These are phyloP conservation scores for Magnolia changhungtana DNA, from an alignment of 164 flowering plant genomes.

Conservation along the genomic window DNA sequence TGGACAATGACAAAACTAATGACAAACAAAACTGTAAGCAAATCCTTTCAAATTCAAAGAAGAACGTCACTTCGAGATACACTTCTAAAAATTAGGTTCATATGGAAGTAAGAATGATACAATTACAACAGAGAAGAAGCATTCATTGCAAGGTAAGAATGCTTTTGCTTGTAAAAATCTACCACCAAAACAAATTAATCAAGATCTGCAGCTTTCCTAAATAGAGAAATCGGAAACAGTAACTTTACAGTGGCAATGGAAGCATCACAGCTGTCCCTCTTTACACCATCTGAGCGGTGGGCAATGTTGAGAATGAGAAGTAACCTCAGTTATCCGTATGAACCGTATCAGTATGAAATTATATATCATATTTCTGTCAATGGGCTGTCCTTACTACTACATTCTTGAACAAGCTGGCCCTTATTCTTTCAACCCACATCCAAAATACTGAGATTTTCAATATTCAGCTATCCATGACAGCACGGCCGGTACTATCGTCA, in stretches of 20 bases:
- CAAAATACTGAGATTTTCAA: background rate
- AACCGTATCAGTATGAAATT: background rate
- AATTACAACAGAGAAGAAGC: too few species aligned
- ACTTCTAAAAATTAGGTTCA: too few species aligned
- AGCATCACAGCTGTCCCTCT: background rate
- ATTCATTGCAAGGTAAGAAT: too few species aligned
- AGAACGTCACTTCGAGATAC: too few species aligned
- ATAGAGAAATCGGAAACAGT: background rate
- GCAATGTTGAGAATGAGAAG: background rate
- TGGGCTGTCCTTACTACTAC: background rate
- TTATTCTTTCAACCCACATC: background rate
- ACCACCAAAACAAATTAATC: too few species aligned
- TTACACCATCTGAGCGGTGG: background rate
- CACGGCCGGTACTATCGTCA: background rate
- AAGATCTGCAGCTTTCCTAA: too few species aligned
- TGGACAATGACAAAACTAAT: too few species aligned
- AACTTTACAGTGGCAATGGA: background rate
- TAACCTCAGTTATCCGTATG: background rate
- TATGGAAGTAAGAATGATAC: too few species aligned
- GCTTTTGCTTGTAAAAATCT: too few species aligned
- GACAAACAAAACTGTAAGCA: too few species aligned
- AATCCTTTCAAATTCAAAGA: too few species aligned
- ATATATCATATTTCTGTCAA: background rate
- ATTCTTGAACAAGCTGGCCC: background rate
- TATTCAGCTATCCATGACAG: background rate